phyloP scores from a whole-genome alignment of 1,139 yeast genomes.

The Lodderomyces oxycetoniae region DNA sequence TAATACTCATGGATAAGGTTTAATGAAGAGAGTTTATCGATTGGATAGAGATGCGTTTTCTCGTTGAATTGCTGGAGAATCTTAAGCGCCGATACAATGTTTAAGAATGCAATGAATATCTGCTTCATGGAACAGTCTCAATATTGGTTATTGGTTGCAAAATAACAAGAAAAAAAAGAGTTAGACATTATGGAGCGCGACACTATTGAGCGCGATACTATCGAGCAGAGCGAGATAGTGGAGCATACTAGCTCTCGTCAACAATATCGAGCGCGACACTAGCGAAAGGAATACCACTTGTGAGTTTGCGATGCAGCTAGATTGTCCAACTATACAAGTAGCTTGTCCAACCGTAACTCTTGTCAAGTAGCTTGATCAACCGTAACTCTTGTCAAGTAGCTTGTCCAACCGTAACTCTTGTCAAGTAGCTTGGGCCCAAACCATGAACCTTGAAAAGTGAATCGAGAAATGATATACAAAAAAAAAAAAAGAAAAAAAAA shows the following conservation, averaged over 20 bases:
- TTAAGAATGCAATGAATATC: not conserved
- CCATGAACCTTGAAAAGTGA: not conserved
- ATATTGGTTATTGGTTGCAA: not conserved
- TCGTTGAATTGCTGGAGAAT: not conserved
- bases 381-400: not conserved
- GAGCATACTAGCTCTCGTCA: no score
- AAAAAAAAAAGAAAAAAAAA: slow-evolving; percentile 1
- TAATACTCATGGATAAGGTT: not conserved
- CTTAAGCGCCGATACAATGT: not conserved
- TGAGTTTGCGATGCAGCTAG: no score
- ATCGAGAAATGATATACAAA: not conserved
- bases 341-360: not conserved
- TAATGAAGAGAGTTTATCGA: not conserved
- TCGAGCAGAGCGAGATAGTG: no score
- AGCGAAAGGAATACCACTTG: not conserved
- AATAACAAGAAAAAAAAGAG: not conserved
- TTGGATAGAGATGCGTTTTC: not conserved
- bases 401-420: not conserved
- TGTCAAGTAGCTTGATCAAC: not conserved
- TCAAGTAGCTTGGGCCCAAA: not conserved
- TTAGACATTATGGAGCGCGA: not conserved
- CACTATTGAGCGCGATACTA: no score
- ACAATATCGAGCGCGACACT: no score
- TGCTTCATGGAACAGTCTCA: not conserved
- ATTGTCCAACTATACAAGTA: not conserved